Evolutionary conservation across 495 filamentous ascomycete species (phyloP).

Genomic region (Lepraria neglecta): DNA sequence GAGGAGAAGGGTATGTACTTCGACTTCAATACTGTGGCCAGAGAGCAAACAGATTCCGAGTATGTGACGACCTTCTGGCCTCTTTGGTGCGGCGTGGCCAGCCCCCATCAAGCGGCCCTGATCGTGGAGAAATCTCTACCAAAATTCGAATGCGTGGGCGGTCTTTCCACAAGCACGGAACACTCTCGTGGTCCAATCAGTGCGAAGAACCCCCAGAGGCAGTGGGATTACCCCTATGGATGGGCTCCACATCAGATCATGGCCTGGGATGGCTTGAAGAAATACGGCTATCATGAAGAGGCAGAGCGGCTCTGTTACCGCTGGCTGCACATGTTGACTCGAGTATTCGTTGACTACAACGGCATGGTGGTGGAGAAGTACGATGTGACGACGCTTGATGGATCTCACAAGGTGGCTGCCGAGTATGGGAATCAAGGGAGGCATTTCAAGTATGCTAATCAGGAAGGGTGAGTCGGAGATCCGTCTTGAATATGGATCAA

Average conservation of each 20-base stretch:
- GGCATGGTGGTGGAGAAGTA: conserved; percentile 98
- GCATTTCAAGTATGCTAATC: conserved; percentile 88
- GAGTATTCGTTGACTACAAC: conserved; percentile 95
- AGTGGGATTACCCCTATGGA: conserved; percentile 97
- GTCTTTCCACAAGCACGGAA: conserved; percentile 83
- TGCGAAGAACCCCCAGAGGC: conserved; percentile 79
- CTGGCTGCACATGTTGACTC: conserved; percentile 96
- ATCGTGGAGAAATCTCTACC: conserved; percentile 75
- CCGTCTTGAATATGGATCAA: conserved; percentile 5
- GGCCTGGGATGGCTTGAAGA: conserved; percentile 84
- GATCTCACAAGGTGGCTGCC: conserved; percentile 86
- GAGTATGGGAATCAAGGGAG: conserved; percentile 96
- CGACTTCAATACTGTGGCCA: conserved; percentile 83
- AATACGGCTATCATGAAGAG: conserved; percentile 85
- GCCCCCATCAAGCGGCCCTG: conserved; percentile 66
- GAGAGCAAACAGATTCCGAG: conserved; percentile 73
- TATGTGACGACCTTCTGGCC: conserved; percentile 91
- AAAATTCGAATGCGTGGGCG: conserved; percentile 78
- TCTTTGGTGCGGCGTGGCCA: conserved; percentile 85
- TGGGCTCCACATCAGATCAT: conserved; percentile 99
- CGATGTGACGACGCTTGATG: conserved; percentile 81
- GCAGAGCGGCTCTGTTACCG: conserved; percentile 84
- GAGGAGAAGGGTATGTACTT: conserved; percentile 90
- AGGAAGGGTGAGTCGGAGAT: conserved; percentile 72
- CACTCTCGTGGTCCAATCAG: conserved; percentile 73